Conservation (phyloP, 805 yeast genomes). For the Starmerella floricola region DNA sequence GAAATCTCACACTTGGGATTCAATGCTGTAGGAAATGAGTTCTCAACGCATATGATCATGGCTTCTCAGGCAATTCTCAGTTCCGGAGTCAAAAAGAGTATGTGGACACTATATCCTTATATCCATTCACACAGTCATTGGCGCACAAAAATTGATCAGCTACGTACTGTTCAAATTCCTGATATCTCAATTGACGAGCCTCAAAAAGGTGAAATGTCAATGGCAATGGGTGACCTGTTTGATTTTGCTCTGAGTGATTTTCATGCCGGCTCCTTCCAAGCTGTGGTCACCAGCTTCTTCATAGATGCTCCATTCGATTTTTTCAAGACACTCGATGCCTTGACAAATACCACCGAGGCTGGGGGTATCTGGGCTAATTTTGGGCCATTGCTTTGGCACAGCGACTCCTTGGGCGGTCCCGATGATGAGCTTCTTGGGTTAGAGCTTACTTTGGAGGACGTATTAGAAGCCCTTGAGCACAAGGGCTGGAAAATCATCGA, state of each 20-base stretch:
- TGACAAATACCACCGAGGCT: slow-evolving; percentile 38
- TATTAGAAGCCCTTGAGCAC: slow-evolving; percentile 35
- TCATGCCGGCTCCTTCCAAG: slow-evolving; percentile 26
- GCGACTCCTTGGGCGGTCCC: slow-evolving; percentile 36
- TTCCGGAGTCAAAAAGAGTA: slow-evolving; percentile 10
- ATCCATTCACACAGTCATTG: slow-evolving; percentile 64
- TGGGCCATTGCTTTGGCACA: slow-evolving; percentile 66
- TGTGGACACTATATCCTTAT: slow-evolving; percentile 28
- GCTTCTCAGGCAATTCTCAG: slow-evolving; percentile 33
- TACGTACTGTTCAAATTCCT: slow-evolving; percentile 35
- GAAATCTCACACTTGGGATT: slow-evolving; percentile 39
- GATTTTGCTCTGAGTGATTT: slow-evolving; percentile 50
- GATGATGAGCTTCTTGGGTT: slow-evolving; percentile 20
- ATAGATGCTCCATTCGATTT: slow-evolving; percentile 83
- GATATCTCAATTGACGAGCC: slow-evolving; percentile 24
- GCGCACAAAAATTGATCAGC: slow-evolving; percentile 37
- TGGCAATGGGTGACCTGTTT: slow-evolving; percentile 60
- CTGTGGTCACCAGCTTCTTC: slow-evolving; percentile 48
- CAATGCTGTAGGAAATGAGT: slow-evolving; percentile 65
- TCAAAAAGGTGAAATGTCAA: slow-evolving; percentile 39
- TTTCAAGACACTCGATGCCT: slow-evolving; percentile 56
- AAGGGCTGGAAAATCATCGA: slow-evolving; percentile 43
- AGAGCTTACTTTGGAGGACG: slow-evolving; percentile 48
- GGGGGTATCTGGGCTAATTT: slow-evolving; percentile 66
- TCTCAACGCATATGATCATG: slow-evolving; percentile 64